Conservation (phyloP, 345 rosid species). For the Heritiera fomes region DNA sequence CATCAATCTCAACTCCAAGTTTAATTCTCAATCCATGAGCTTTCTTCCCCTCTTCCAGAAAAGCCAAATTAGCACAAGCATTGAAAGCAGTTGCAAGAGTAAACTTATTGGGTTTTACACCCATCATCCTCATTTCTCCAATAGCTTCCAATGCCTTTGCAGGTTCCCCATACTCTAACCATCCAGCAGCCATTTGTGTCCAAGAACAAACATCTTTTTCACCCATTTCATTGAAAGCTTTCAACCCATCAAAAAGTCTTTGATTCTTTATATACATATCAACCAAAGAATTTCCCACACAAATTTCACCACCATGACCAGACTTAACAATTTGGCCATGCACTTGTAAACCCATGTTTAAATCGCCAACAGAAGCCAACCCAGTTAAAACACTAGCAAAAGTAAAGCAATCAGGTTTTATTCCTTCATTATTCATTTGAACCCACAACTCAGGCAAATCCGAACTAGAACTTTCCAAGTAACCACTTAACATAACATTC, state of each 20-base stretch:
- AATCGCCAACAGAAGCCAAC: conserved; percentile 37
- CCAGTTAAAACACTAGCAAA: conserved; percentile 48
- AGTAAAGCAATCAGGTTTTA: conserved; percentile 52
- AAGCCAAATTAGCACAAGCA: conserved; percentile 53
- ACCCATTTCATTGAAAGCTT: conserved; percentile 43
- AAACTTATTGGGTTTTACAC: conserved; percentile 51
- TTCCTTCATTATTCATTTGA: conserved; percentile 41
- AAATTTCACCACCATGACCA: conserved; percentile 46
- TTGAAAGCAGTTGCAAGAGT: conserved; percentile 49
- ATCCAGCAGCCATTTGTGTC: conserved; percentile 55
- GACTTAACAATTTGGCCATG: conserved; percentile 51
- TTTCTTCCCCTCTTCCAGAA: conserved; percentile 48
- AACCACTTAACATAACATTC: conserved; percentile 58
- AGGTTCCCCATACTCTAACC: conserved; percentile 47
- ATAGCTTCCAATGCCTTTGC: conserved; percentile 40
- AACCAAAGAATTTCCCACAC: conserved; percentile 50
- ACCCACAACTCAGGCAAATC: conserved; percentile 42
- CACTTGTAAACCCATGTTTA: conserved; percentile 50
- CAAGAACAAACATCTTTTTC: conserved; percentile 44
- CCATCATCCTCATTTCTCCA: conserved; percentile 44
- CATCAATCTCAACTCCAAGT: conserved; percentile 43
- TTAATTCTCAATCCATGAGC: conserved; percentile 52
- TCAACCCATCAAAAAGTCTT: conserved; percentile 38
- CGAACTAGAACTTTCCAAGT: conserved; percentile 34
- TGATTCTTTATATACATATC: conserved; percentile 49